Percentiles rank a stretch among this genome's conserved stretches.
These are phyloP conservation scores for Phlyctochytrium planicorne DNA, from an alignment of 192 early-diverging fungal genomes.

Conservation along the genomic window DNA sequence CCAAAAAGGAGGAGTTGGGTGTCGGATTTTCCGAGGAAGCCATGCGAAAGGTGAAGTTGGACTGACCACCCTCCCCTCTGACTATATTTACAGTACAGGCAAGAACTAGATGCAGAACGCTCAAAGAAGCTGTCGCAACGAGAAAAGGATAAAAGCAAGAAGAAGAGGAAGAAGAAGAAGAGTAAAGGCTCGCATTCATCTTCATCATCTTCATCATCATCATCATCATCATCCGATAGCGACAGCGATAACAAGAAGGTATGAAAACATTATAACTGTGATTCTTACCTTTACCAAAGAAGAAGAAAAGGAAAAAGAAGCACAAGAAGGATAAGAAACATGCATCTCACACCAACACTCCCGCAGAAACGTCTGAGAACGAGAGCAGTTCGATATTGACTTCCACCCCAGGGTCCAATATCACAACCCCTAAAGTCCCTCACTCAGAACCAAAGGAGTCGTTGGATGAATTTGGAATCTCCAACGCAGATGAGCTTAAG, in stretches of 20 bases:
- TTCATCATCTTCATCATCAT: neutral
- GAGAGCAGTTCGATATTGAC: too few species aligned
- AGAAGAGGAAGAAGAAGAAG: constrained; percentile 6
- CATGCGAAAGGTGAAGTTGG: constrained; percentile 1
- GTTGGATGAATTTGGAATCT: neutral
- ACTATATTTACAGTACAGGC: constrained; percentile 2
- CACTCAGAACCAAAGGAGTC: too few species aligned
- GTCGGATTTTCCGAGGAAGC: constrained; percentile 1
- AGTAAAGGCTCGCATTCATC: neutral
- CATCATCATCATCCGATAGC: neutral
- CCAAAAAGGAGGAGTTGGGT: constrained; percentile 5
- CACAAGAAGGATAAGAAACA: neutral
- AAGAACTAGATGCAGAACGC: neutral
- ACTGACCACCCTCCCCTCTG: too few species aligned
- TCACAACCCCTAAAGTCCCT: too few species aligned
- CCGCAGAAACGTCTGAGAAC: too few species aligned
- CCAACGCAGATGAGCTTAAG: neutral
- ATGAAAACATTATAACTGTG: neutral
- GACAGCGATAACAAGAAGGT: neutral
- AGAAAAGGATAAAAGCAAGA: neutral
- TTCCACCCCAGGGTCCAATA: too few species aligned
- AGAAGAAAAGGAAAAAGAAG: constrained; percentile 3
- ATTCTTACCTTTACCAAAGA: neutral
- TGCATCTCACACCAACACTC: too few species aligned
- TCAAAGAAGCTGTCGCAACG: neutral